A percentile compares a stretch with the other conserved stretches of the same genome.
phyloP scores from a whole-genome alignment of 2,329 filamentous ascomycete genomes.

The Endoconidiophora polonica region DNA sequence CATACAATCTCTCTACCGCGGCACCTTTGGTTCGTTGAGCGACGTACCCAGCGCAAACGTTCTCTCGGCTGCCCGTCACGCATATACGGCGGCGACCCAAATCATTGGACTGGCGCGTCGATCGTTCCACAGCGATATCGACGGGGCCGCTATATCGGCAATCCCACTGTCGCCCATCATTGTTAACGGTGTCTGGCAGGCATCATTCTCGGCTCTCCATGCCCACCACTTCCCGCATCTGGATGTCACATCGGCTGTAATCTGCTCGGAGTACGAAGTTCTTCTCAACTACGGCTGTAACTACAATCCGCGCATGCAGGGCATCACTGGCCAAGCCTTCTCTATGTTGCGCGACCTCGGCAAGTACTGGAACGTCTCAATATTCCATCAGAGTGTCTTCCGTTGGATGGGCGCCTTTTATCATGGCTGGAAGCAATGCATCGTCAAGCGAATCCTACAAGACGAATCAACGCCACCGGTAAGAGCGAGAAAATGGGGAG shows the following conservation, averaged over 20 bases:
- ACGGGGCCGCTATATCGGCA: not conserved
- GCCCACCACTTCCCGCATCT: conserved; percentile 8
- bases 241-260: not conserved
- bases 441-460: not conserved
- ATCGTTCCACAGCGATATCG: no score
- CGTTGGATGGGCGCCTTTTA: conserved; percentile 3
- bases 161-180: not conserved
- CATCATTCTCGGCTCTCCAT: not conserved
- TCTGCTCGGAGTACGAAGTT: conserved; percentile 1
- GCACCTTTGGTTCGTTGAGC: not conserved
- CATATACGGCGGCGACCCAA: not conserved
- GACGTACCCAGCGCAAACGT: not conserved
- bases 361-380: not conserved
- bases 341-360: not conserved
- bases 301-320: conserved; percentile 3
- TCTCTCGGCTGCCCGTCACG: not conserved
- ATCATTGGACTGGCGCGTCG: not conserved
- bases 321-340: conserved; percentile 2
- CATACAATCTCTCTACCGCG: not conserved
- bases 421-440: not conserved
- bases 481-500: no score
- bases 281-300: conserved; percentile 7
- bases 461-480: not conserved
- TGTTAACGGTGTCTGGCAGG: conserved; percentile 1
- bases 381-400: not conserved